Base-by-base conservation (phyloP, 164 flowering plant genomes). In the Annona squamosa region DNA sequence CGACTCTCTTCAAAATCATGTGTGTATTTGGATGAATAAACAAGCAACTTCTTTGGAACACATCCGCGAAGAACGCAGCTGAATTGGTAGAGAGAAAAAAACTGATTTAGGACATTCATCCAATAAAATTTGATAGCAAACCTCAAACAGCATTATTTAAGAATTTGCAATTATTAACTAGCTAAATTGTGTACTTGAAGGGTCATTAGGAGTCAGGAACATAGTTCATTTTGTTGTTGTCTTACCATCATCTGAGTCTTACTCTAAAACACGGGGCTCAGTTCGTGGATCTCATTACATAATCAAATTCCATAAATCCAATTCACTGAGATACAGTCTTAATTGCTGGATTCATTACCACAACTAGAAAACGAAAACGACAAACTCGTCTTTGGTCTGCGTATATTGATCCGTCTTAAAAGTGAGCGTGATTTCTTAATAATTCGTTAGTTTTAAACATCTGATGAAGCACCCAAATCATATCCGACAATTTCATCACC, bases 41-140 rank as follows among this genome's bases (percentile, higher is more conserved):
- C 98, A 45, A 96, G 88, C 46, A 96, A 74, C 77, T 96, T 96
- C 85, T 96, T 96, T 1, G 99, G 99, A 16, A 95, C 97, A 84
- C 99, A 95, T 71, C 99, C 99, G 52, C 99, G 96, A 62, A 95
- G 92, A 9, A 95, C 99, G 78, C 99, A 95, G 70, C 99, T 95
- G 77, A 76, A 85, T 46, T 13, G 46, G 17, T 10, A 18, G 66
- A 9, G 59, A 68, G 45, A 4, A 48, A 63, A 18, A 26, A 46
- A 59, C 65, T 37, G 57, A 65, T 19, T 61, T 16, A 52, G 59
- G 59, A 52, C 9, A 16, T 52, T 52, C 59, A 52, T 52, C 13
- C 59, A 52, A 52, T 9, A 2, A 16, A 10, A 52, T 10, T 16
- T 52, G 13, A 52, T 16, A 52, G 3, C 9, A 52, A 52, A 5